A percentile compares a stretch with the other conserved stretches of the same genome.
Evolutionary conservation across 2,329 filamentous ascomycete species (phyloP).

Genomic region (Alternaria longipes): DNA sequence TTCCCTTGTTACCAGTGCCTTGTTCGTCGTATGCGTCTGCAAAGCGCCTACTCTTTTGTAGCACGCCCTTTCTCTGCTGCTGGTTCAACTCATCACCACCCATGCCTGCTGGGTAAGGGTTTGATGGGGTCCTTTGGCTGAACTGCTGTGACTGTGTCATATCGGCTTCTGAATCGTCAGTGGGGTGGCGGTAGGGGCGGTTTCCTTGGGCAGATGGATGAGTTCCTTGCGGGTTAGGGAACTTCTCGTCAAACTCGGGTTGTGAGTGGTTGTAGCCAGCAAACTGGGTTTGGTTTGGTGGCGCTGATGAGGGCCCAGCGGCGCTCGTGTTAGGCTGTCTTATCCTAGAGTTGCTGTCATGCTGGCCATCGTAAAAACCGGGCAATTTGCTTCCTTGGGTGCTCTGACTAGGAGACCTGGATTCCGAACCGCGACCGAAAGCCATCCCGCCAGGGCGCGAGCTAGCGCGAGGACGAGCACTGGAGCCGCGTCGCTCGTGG

Average conservation of each 20-base stretch:
- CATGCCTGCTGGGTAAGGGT: slow-evolving; percentile 54
- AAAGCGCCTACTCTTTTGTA: slow-evolving; percentile 89
- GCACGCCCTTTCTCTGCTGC: slow-evolving; percentile 59
- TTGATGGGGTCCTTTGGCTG: slow-evolving; percentile 17
- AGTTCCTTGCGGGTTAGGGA: slow-evolving; percentile 44
- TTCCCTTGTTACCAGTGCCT: slow-evolving; percentile 41
- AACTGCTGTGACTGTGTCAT: slow-evolving; percentile 36
- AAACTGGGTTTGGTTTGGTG: slow-evolving; percentile 50
- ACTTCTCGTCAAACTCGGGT: slow-evolving; percentile 48
- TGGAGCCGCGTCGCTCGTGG: slow-evolving; percentile 48
- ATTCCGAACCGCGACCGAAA: slow-evolving; percentile 54
- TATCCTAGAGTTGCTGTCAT: slow-evolving; percentile 42
- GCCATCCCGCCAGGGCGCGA: slow-evolving; percentile 53
- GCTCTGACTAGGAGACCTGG: slow-evolving; percentile 56
- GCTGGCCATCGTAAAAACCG: slow-evolving; percentile 54
- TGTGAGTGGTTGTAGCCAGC: slow-evolving; percentile 31
- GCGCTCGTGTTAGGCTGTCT: slow-evolving; percentile 28
- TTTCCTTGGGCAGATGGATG: slow-evolving; percentile 40
- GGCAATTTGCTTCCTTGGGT: slow-evolving; percentile 56
- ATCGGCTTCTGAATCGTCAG: slow-evolving; percentile 50
- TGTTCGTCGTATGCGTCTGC: slow-evolving; percentile 82
- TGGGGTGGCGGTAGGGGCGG: slow-evolving; percentile 40
- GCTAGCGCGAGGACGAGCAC: slow-evolving; percentile 41
- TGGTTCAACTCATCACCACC: slow-evolving; percentile 35
- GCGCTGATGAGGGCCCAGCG: slow-evolving; percentile 46